Evolutionary conservation across 345 rosid genomes (phyloP), one percentile per base, ranked within the genome.

Genomic region (Gossypium sturtianum): DNA sequence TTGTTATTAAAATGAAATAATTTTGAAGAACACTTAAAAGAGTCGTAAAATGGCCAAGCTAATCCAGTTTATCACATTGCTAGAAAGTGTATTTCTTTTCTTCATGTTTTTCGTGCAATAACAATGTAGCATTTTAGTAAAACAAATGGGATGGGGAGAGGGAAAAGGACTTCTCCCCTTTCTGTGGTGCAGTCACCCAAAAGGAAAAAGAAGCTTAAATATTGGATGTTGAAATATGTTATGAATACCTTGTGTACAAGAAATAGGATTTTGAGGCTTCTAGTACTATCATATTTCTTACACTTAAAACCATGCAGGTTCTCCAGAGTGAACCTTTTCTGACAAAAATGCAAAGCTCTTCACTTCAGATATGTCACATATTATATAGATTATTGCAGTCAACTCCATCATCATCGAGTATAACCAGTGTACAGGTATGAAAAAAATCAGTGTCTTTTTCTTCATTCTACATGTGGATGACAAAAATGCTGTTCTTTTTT

Each of bases 351-450:
- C 88, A 82, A 76, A 78, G 81, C 71, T 87, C 85, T 79, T 83
- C 97, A 11, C 71, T 90, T 45, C 91, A 90, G 82, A 83, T 92
- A 57, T 88, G 91, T 70, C 88, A 76, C 53, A 71, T 81, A 65
- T 85, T 87, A 76, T 77, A 73, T 72, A 80, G 79, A 68, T 77
- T 83, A 73, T 81, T 85, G 73, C 83, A 80, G 79, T 87, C 90
- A 59, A 76, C 86, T 71, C 75, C 82, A 4, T 82, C 76, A 41
- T 81, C 82, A 74, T 85, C 92, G 56, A 84, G 80, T 61, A 72
- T 84, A 66, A 78, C 83, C 76, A 64, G 72, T 59, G 81, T 89
- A 75, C 89, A 89, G 97, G 98, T 94, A 74, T 66, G 84, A 27
- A 62, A 68, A 34, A 51, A 17, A 56, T 60, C 57, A 43, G 9